Evolutionary conservation across 129 eudicot genomes (phyloP).

Genomic region (Lactuca saligna): DNA sequence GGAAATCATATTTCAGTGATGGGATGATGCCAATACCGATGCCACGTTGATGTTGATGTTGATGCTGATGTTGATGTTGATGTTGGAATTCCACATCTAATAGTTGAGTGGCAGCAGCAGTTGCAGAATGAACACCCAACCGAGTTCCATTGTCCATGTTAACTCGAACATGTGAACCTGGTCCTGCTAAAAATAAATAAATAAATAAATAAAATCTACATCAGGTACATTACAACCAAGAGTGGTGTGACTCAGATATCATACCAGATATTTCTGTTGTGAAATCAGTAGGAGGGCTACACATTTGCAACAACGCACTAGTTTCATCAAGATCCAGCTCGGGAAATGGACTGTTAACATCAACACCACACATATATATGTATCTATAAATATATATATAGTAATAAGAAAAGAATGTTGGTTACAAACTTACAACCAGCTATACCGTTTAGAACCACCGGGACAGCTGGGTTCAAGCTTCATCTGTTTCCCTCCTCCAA

Average conservation of each 20-base stretch:
- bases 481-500: conserved; percentile 69
- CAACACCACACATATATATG: too few species aligned
- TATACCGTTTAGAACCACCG: conserved; percentile 53
- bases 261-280: conserved; percentile 53
- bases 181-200: conserved; percentile 30
- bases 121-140: conserved; percentile 35
- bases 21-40: conserved; percentile 45
- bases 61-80: not conserved
- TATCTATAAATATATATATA: too few species aligned
- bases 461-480: conserved; percentile 64
- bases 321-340: conserved; percentile 63
- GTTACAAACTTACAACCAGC: too few species aligned
- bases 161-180: conserved; percentile 37
- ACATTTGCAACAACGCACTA: conserved; percentile 54
- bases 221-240: not conserved
- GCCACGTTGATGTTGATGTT: conserved; percentile 19
- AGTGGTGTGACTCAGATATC: not conserved
- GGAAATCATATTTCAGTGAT: conserved; percentile 51
- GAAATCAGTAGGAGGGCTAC: conserved; percentile 48
- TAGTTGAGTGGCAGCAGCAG: conserved; percentile 37
- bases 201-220: not conserved
- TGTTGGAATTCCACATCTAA: conserved; percentile 41
- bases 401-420: too few species aligned
- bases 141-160: conserved; percentile 39
- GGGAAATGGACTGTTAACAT: conserved; percentile 42